Conservation (phyloP, 352 stramenopile genomes). For the Globisporangium nagaii region DNA sequence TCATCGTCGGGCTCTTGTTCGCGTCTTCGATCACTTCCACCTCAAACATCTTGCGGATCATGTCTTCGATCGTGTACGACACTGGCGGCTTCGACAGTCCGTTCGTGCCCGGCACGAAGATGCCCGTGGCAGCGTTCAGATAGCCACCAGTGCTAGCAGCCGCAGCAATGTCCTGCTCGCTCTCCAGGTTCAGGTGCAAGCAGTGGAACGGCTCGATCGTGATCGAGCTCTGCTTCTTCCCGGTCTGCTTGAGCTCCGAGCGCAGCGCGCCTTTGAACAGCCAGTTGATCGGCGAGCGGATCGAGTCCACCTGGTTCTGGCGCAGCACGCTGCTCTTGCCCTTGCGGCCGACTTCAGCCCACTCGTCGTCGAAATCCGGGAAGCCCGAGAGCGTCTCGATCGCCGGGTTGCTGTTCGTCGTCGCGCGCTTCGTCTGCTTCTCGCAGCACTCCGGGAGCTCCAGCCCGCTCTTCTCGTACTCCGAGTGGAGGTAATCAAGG, state of each 20-base stretch:
- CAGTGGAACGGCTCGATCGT: constrained; percentile 87
- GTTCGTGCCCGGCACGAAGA: constrained; percentile 31
- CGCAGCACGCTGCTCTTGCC: constrained; percentile 76
- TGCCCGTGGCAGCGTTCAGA: constrained; percentile 3
- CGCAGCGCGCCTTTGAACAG: constrained; percentile 79
- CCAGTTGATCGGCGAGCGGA: constrained; percentile 77
- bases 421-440: constrained; percentile 45
- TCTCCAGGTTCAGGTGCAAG: constrained; percentile 74
- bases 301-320: constrained; percentile 61
- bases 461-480: constrained; percentile 73
- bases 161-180: constrained; percentile 22
- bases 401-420: constrained; percentile 8
- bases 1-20: constrained; percentile 46
- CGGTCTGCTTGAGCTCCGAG: constrained; percentile 67
- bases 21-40: constrained; percentile 70
- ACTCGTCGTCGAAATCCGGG: constrained; percentile 53
- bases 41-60: constrained; percentile 72
- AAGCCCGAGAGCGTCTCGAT: constrained; percentile 4
- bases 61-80: constrained; percentile 59
- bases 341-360: constrained; percentile 71
- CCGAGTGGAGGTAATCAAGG: constrained; percentile 74
- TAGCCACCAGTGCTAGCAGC: background rate
- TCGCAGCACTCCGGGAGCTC: constrained; percentile 51
- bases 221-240: constrained; percentile 73
- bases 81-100: constrained; percentile 23